Conservation (phyloP, 192 early-diverging fungal species). For the Coemansia sp. region DNA sequence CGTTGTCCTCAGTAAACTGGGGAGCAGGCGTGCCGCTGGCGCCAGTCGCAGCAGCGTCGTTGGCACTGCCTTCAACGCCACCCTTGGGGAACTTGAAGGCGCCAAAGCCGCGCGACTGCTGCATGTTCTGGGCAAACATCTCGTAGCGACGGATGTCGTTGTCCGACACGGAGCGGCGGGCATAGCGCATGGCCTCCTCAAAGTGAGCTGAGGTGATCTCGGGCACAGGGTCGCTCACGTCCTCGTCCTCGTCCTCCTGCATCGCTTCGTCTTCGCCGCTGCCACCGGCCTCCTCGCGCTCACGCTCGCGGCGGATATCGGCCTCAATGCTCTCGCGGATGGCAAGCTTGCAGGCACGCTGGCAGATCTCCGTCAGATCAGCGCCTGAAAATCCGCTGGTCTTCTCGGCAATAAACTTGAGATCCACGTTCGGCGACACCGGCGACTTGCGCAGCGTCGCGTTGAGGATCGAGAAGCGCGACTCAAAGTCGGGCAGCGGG, state of each 20-base stretch:
- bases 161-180: conserved; percentile 90
- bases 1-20: conserved; percentile 46
- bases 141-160: conserved; percentile 98
- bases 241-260: conserved; percentile 61
- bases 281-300: conserved; percentile 64
- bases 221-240: conserved; percentile 76
- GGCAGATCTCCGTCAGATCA: conserved; percentile 97
- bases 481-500: conserved; percentile 83
- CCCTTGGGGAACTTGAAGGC: conserved; percentile 92
- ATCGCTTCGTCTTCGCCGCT: conserved; percentile 67
- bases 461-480: conserved; percentile 77
- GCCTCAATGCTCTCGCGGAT: conserved; percentile 94
- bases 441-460: conserved; percentile 94
- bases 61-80: conserved; percentile 28
- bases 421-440: conserved; percentile 69
- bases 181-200: conserved; percentile 98
- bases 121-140: conserved; percentile 98
- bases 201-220: conserved; percentile 94
- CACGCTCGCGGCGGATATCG: conserved; percentile 70
- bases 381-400: conserved; percentile 96
- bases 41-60: conserved; percentile 8
- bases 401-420: conserved; percentile 77
- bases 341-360: conserved; percentile 93
- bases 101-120: conserved; percentile 91
- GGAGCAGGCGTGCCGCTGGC: conserved; percentile 1